Evolutionary conservation across 2,329 filamentous ascomycete genomes (phyloP), one percentile per base, ranked within the genome.

Genomic region (Colletotrichum godetiae): DNA sequence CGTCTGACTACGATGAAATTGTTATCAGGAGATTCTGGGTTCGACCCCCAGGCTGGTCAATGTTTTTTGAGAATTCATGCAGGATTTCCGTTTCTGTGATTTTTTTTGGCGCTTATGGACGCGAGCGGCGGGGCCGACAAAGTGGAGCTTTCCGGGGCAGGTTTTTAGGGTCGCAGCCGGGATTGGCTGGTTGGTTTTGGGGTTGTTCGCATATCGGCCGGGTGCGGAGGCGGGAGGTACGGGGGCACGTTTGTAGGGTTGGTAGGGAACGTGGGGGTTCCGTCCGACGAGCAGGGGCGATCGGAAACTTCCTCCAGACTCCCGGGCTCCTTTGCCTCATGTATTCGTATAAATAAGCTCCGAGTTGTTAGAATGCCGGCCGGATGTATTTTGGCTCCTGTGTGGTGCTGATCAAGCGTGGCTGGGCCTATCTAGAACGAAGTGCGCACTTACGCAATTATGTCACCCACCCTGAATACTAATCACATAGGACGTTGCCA

Each of bases 1-100:
- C 82, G 82, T 83, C 81, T 84, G 82, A 84, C 82, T 83, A 83
- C 82, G 81, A 83, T 10, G 61, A 0, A 1, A 19, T 5, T 37
- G 35, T 1, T 22, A 73, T 73, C 71, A 73, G 71, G 71, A 73
- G 71, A 73, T 73, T 73, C 71, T 73, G 71, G 71, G 71, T 73
- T 73, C 71, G 67, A 73, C 67, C 70, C 67, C 70, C 70, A 73
- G 70, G 70, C 70, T 70, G 70, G 70, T 73, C 70, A 73, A 6
- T 5, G 4, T 49, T n/a, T n/a, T 63, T n/a, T 2, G 10, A 3
- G 11, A 22, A 27, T 19, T 22, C 1, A 19, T 29, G 57, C 11
- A 15, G 49, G 11, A n/a, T 42, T 42, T 42, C 13, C 5, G 37
- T 19, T 5, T 42, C 19, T 19, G 35, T 37, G 35, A 7, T n/a